A percentile compares a stretch with the other conserved stretches of the same genome.
Evolutionary conservation across 1,139 yeast genomes (phyloP).

Genomic region (Candida sojae): DNA sequence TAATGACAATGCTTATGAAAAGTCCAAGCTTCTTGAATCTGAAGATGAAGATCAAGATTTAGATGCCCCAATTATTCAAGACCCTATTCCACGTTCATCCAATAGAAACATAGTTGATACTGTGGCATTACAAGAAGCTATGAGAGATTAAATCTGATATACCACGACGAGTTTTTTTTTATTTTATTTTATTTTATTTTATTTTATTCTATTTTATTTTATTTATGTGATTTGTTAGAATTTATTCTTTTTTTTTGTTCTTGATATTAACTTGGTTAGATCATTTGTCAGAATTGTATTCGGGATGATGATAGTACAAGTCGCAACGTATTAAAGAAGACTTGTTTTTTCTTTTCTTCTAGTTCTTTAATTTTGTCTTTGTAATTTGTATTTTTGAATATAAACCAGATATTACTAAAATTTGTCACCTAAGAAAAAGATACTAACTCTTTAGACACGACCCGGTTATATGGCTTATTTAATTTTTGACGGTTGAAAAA

Average conservation of each 20-base stretch:
- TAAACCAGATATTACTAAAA: neutral
- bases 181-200: neutral
- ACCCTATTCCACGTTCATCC: neutral
- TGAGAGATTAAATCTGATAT: constrained; percentile 8
- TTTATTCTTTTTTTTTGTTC: too few relatives aligned
- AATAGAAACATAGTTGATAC: constrained; percentile 21
- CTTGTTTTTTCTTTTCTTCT: too few relatives aligned
- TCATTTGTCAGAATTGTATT: too few relatives aligned
- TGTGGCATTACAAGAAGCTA: constrained; percentile 34
- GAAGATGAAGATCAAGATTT: constrained; percentile 26
- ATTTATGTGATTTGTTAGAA: neutral
- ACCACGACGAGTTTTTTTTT: neutral
- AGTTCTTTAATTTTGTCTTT: too few relatives aligned
- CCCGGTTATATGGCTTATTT: neutral
- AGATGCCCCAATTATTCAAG: constrained; percentile 5
- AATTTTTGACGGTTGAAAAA: neutral
- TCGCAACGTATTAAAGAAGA: too few relatives aligned
- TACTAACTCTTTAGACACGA: neutral
- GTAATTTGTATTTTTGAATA: neutral
- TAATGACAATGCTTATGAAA: constrained; percentile 12
- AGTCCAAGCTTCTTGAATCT: constrained; percentile 14
- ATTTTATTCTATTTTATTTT: neutral
- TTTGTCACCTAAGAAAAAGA: neutral
- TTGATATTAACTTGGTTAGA: too few relatives aligned
- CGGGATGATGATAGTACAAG: too few relatives aligned